These are phyloP conservation scores for Linderina pennispora DNA, from an alignment of 192 early-diverging fungal genomes.

Conservation along the genomic window DNA sequence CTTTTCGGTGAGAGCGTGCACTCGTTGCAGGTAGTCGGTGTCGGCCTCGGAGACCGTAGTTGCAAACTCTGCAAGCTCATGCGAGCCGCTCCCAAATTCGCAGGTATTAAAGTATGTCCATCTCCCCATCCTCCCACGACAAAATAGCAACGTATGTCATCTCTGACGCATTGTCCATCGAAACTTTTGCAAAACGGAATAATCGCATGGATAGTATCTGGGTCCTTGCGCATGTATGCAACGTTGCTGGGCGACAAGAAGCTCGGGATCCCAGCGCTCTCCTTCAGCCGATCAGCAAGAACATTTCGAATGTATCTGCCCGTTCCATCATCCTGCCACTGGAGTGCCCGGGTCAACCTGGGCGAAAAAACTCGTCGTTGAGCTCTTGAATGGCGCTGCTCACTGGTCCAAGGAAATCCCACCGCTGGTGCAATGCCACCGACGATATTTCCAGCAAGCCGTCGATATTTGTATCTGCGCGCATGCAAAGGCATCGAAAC, in stretches of 20 bases:
- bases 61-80: neutral
- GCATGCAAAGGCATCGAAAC: slow-evolving; percentile 3
- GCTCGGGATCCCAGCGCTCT: slow-evolving; percentile 18
- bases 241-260: slow-evolving; percentile 9
- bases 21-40: neutral
- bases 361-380: neutral
- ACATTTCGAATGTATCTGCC: slow-evolving; percentile 30
- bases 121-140: slow-evolving; percentile 10
- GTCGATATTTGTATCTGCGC: slow-evolving; percentile 34
- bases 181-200: slow-evolving; percentile 26
- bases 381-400: neutral
- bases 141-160: slow-evolving; percentile 9
- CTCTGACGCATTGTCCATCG: neutral
- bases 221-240: slow-evolving; percentile 3
- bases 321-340: slow-evolving; percentile 8
- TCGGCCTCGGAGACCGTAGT: neutral
- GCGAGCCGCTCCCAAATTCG: neutral
- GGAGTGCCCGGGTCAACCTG: slow-evolving; percentile 12
- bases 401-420: slow-evolving; percentile 39
- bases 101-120: slow-evolving; percentile 27
- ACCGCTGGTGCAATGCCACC: slow-evolving; percentile 21
- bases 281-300: slow-evolving; percentile 29
- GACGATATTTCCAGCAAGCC: slow-evolving; percentile 18
- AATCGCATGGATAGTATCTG: slow-evolving; percentile 6
- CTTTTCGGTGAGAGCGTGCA: neutral